Evolutionary conservation across 108 stramenopile species (phyloP).

Genomic region (Chaetoceros muelleri): DNA sequence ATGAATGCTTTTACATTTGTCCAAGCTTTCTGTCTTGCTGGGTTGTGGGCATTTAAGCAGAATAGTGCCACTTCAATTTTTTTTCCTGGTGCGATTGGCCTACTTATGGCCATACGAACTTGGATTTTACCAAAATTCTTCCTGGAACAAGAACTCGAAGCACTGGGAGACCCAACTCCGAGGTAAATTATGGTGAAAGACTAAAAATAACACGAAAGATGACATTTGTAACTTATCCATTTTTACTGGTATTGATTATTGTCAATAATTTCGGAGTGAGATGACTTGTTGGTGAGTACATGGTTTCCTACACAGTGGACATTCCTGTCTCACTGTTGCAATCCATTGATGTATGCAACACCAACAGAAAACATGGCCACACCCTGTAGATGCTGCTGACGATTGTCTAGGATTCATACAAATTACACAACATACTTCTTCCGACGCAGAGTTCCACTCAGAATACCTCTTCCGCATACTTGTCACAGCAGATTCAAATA

Average conservation of each 20-base stretch:
- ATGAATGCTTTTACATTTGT: constrained; percentile 56
- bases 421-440: not conserved
- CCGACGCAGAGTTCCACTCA: not conserved
- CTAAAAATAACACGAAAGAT: not conserved
- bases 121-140: constrained; percentile 73
- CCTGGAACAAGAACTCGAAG: constrained; percentile 59
- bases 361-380: not conserved
- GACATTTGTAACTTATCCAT: not conserved
- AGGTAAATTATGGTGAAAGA: constrained; percentile 9
- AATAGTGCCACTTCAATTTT: constrained; percentile 87
- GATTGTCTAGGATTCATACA: not conserved
- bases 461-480: not conserved
- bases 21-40: constrained; percentile 57
- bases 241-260: not conserved
- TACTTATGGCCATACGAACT: constrained; percentile 79
- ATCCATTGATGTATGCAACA: not conserved
- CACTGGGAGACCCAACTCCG: constrained; percentile 57
- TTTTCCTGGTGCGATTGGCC: constrained; percentile 88
- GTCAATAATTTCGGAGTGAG: not conserved
- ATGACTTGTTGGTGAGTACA: not conserved
- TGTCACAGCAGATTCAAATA: no score
- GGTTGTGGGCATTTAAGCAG: constrained; percentile 86
- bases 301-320: not conserved
- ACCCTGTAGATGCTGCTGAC: not conserved
- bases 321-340: not conserved